Evolutionary conservation across 192 early-diverging fungal species (phyloP).

Genomic region (Coemansia erecta): DNA sequence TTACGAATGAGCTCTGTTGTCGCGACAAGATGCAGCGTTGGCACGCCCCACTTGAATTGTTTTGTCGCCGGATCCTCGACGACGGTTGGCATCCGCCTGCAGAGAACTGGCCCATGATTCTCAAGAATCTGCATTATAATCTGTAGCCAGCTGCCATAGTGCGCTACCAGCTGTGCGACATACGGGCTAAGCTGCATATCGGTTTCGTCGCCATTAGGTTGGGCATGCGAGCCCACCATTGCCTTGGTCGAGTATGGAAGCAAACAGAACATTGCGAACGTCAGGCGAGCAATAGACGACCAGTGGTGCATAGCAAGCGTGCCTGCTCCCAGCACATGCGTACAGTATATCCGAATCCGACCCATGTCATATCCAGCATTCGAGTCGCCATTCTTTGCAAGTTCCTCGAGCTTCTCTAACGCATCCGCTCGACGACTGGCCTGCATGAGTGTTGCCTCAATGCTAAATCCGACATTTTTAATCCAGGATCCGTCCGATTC

Average conservation of each 20-base stretch:
- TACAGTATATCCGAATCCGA: conserved; percentile 27
- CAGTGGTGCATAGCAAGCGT: conserved; percentile 25
- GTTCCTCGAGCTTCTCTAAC: conserved; percentile 36
- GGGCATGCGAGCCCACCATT: conserved; percentile 4
- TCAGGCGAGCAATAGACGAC: conserved; percentile 39
- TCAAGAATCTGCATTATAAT: conserved; percentile 43
- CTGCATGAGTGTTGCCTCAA: conserved; percentile 51
- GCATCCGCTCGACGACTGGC: conserved; percentile 30
- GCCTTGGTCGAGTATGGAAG: conserved; percentile 35
- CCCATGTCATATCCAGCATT: conserved; percentile 12
- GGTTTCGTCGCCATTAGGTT: neutral
- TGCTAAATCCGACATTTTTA: conserved; percentile 44
- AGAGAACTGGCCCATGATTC: conserved; percentile 36
- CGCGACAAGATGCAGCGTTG: conserved; percentile 35
- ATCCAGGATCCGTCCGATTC: conserved; percentile 41
- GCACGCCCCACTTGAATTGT: conserved; percentile 50
- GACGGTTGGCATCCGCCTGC: conserved; percentile 39
- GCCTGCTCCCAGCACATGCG: conserved; percentile 36
- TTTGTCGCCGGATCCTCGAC: conserved; percentile 35
- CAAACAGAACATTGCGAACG: conserved; percentile 39
- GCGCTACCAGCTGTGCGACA: conserved; percentile 18
- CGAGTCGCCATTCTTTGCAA: conserved; percentile 12
- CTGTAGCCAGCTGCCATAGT: conserved; percentile 41
- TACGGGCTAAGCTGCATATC: conserved; percentile 4
- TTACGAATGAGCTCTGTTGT: conserved; percentile 41